Evolutionary conservation across 768 basidiomycete genomes (phyloP).

Genomic region (Suillus lakei): DNA sequence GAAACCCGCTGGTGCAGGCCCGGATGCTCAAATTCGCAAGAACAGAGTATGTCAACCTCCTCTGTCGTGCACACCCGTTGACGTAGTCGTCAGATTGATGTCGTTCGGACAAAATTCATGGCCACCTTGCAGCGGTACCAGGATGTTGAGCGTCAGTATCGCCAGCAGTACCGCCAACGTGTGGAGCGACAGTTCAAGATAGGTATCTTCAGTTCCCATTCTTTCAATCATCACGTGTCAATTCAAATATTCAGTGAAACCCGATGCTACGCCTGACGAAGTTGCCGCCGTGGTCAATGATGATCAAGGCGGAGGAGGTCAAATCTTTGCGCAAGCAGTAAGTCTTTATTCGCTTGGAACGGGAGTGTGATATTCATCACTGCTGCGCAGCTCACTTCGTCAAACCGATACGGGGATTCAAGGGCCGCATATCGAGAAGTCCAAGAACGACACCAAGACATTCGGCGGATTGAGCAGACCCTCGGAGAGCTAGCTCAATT

Average conservation of each 20-base stretch:
- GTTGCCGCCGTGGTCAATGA: constrained; percentile 71
- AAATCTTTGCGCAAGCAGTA: constrained; percentile 83
- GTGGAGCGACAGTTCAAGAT: constrained; percentile 81
- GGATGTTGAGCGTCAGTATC: constrained; percentile 71
- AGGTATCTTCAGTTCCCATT: constrained; percentile 43
- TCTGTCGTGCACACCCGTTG: not conserved
- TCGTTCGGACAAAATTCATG: constrained; percentile 70
- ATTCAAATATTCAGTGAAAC: constrained; percentile 64
- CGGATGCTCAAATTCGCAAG: constrained; percentile 53
- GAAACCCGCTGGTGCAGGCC: constrained; percentile 40
- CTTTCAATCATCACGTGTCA: not conserved
- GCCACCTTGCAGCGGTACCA: constrained; percentile 83
- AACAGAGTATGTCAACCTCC: constrained; percentile 27
- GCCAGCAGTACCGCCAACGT: constrained; percentile 64
- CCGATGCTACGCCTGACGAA: constrained; percentile 84
- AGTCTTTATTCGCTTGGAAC: constrained; percentile 7
- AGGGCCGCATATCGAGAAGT: constrained; percentile 86
- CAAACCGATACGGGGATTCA: constrained; percentile 84
- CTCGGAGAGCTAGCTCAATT: constrained; percentile 88
- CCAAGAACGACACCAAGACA: constrained; percentile 85
- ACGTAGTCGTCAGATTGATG: constrained; percentile 46
- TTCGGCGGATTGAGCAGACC: constrained; percentile 84
- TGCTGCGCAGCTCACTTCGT: constrained; percentile 61
- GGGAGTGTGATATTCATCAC: not conserved
- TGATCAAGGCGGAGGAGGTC: constrained; percentile 56